These are phyloP conservation scores for Thraustochytrium striatum DNA, from an alignment of 352 stramenopile genomes.

Conservation along the genomic window DNA sequence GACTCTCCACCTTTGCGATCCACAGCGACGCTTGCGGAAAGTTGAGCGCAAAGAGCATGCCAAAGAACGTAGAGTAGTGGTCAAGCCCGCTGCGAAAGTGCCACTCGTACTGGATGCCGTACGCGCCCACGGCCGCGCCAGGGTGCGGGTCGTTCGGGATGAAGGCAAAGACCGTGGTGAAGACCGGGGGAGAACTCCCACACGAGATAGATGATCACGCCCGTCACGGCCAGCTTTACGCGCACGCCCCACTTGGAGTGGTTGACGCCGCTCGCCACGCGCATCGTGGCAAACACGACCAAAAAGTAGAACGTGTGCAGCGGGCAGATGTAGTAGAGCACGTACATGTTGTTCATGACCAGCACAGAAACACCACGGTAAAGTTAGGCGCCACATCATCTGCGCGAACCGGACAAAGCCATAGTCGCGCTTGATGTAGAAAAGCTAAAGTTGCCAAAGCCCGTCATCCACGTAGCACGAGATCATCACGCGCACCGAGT, in stretches of 20 bases:
- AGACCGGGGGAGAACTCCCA: constrained; percentile 67
- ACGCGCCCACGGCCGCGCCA: constrained; percentile 58
- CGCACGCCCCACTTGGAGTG: constrained; percentile 64
- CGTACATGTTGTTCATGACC: constrained; percentile 77
- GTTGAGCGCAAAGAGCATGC: constrained; percentile 81
- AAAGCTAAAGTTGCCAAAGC: constrained; percentile 83
- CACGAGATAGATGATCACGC: constrained; percentile 66
- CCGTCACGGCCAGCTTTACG: constrained; percentile 61
- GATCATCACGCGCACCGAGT: constrained; percentile 79
- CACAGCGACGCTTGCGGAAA: constrained; percentile 70
- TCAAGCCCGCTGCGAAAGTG: constrained; percentile 78
- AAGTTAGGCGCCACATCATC: constrained; percentile 87
- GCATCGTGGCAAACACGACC: constrained; percentile 76
- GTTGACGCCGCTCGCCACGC: constrained; percentile 63
- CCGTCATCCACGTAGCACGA: constrained; percentile 86
- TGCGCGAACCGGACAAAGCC: constrained; percentile 71
- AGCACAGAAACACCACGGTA: constrained; percentile 72
- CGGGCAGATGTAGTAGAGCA: constrained; percentile 85
- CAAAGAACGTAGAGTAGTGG: constrained; percentile 76
- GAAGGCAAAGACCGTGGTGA: constrained; percentile 65
- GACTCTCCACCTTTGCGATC: constrained; percentile 65
- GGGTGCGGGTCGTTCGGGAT: constrained; percentile 56
- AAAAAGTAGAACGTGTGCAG: constrained; percentile 84
- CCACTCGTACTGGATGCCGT: constrained; percentile 75
- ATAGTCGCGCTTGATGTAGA: constrained; percentile 74